phyloP scores from a whole-genome alignment of 1,139 yeast species.

The Candida glucosophila region DNA sequence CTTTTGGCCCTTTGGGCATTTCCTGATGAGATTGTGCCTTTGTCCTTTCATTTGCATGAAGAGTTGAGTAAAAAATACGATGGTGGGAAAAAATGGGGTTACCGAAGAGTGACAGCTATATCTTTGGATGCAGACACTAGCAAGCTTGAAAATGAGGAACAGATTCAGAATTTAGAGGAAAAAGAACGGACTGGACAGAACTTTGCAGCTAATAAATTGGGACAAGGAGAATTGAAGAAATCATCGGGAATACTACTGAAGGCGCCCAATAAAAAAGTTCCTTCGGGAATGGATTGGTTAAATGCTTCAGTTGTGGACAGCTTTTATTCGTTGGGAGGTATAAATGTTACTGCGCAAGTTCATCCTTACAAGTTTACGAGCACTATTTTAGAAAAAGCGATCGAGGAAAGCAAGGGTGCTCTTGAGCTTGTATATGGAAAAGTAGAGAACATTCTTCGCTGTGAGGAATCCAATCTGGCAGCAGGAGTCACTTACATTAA shows the following conservation, averaged over 20 bases:
- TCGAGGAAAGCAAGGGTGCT: constrained; percentile 62
- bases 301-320: constrained; percentile 53
- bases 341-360: constrained; percentile 90
- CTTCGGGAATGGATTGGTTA: constrained; percentile 78
- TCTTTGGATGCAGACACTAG: constrained; percentile 78
- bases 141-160: constrained; percentile 16
- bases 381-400: constrained; percentile 68
- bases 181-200: constrained; percentile 4
- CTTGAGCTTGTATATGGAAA: constrained; percentile 80
- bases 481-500: constrained; percentile 62
- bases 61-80: constrained; percentile 68
- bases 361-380: constrained; percentile 93
- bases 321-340: constrained; percentile 78
- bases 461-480: constrained; percentile 55
- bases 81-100: constrained; percentile 89
- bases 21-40: constrained; percentile 88
- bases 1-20: constrained; percentile 92
- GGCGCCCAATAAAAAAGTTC: constrained; percentile 32
- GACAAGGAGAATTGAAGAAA: constrained; percentile 8
- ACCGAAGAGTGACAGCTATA: constrained; percentile 78
- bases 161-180: constrained; percentile 9
- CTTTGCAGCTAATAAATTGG: too few species aligned
- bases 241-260: constrained; percentile 13
- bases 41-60: constrained; percentile 80
- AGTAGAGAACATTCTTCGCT: constrained; percentile 58